Evolutionary conservation across 2,329 filamentous ascomycete species (phyloP).

Genomic region (Ampelomyces quisqualis): DNA sequence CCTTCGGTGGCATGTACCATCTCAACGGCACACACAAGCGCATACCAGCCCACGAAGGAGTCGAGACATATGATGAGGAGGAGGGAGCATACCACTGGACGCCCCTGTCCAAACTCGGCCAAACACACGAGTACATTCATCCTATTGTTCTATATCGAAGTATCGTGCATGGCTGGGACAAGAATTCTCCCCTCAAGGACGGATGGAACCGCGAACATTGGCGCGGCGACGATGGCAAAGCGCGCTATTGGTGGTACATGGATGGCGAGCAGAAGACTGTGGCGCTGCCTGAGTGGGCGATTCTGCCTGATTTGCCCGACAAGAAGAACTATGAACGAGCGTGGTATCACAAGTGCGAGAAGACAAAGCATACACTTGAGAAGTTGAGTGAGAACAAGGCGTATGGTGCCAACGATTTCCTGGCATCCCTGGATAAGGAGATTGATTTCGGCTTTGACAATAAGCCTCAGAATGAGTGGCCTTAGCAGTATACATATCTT

Average conservation of each 20-base stretch:
- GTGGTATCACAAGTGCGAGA: constrained; percentile 33
- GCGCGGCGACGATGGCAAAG: constrained; percentile 14
- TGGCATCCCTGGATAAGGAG: constrained; percentile 25
- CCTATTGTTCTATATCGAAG: constrained; percentile 40
- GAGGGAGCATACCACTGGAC: constrained; percentile 39
- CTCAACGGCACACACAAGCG: constrained; percentile 47
- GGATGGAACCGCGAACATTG: constrained; percentile 25
- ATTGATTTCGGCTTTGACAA: constrained; percentile 27
- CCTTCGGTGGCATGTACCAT: constrained; percentile 46
- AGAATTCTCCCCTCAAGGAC: constrained; percentile 23
- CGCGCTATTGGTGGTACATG: constrained; percentile 34
- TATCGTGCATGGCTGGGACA: constrained; percentile 26
- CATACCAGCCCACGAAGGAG: constrained; percentile 49
- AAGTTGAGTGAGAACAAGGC: constrained; percentile 13
- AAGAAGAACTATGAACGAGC: constrained; percentile 32
- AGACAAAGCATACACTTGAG: constrained; percentile 15
- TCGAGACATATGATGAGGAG: constrained; percentile 29
- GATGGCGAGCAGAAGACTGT: constrained; percentile 13
- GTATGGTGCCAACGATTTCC: constrained; percentile 24
- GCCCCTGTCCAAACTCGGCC: constrained; percentile 43
- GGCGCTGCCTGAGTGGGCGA: constrained; percentile 35
- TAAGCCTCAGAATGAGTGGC: constrained; percentile 13
- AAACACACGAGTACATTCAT: constrained; percentile 56
- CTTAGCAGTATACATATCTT: too few relatives aligned
- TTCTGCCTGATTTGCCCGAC: constrained; percentile 19